A percentile compares a stretch with the other conserved stretches of the same genome.
These are phyloP conservation scores for Didymella pomorum DNA, from an alignment of 2,329 filamentous ascomycete genomes.

Conservation along the genomic window DNA sequence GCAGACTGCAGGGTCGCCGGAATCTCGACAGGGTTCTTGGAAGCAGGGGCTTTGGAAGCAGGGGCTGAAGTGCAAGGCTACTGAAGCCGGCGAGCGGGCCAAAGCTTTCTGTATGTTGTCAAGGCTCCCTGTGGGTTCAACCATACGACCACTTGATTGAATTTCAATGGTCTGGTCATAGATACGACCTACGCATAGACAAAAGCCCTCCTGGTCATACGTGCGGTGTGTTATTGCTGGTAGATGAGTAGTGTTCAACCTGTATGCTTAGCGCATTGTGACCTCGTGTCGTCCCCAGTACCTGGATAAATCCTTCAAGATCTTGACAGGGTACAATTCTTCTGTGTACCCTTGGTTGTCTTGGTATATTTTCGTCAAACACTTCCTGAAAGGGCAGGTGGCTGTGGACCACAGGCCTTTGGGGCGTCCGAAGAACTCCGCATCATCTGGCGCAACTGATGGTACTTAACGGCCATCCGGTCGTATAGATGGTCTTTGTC, in stretches of 20 bases:
- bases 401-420: not conserved
- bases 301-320: constrained; percentile 4
- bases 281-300: constrained; percentile 6
- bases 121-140: not conserved
- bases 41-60: not conserved
- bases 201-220: not conserved
- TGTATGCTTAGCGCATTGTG: not conserved
- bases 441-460: not conserved
- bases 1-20: not conserved
- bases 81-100: not conserved
- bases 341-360: not conserved
- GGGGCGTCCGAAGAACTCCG: constrained; percentile 20
- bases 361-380: not conserved
- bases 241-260: not conserved
- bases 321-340: constrained; percentile 9
- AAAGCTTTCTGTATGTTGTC: constrained; percentile 5
- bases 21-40: not conserved
- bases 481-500: not conserved
- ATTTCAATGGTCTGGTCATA: not conserved
- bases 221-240: not conserved
- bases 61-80: not conserved
- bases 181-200: not conserved
- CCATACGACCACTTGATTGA: not conserved
- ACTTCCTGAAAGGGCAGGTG: constrained; percentile 4
- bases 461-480: not conserved